Conservation (phyloP, 2,329 filamentous ascomycete genomes). For the Epichloe gansuensis region DNA sequence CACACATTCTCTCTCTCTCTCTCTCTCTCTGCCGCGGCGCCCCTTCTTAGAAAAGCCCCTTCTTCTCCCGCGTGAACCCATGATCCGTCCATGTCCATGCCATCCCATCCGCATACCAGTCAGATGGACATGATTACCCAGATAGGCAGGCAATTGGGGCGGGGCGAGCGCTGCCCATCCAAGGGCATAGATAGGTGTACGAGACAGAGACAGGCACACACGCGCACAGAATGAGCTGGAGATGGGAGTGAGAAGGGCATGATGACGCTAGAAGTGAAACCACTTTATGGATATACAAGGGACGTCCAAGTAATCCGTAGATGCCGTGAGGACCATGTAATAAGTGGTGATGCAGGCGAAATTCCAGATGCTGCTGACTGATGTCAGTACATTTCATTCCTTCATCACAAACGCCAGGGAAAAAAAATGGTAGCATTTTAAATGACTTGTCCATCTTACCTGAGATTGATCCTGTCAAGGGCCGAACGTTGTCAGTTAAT, state of each 20-base stretch:
- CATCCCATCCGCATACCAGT: neutral
- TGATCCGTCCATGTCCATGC: neutral
- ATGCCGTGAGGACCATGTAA: neutral
- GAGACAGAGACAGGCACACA: no score
- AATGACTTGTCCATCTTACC: no score
- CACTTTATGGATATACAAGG: neutral
- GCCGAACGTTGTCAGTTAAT: no score
- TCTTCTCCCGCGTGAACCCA: neutral
- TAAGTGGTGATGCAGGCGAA: neutral
- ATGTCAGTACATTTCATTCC: neutral
- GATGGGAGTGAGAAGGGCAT: neutral
- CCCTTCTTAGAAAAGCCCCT: neutral
- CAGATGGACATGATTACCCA: neutral
- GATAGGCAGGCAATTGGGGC: neutral
- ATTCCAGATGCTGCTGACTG: neutral
- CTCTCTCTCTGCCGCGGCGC: no score
- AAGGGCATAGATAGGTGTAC: no score
- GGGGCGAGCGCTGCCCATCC: neutral
- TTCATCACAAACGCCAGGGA: no score
- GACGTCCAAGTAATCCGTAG: neutral
- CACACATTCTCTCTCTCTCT: no score
- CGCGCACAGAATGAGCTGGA: no score
- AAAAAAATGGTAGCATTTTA: no score
- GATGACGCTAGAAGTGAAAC: neutral
- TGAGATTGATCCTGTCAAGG: no score